These are phyloP conservation scores for Bipolaris gigantea DNA, from an alignment of 2,329 filamentous ascomycete species.

Conservation along the genomic window DNA sequence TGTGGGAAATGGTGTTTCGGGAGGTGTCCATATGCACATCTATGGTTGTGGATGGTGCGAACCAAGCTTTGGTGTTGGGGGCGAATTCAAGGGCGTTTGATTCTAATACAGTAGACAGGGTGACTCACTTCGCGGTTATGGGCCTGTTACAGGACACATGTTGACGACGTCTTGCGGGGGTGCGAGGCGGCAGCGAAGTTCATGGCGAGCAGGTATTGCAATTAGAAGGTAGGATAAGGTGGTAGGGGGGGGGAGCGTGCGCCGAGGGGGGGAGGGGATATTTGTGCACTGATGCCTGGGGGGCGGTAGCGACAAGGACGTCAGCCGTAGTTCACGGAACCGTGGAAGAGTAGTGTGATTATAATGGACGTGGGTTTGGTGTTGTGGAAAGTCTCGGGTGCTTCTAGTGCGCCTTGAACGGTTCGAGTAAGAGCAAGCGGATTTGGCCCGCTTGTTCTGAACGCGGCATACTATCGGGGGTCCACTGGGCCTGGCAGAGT, in stretches of 20 bases:
- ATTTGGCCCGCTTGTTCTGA: constrained; percentile 15
- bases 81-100: constrained; percentile 5
- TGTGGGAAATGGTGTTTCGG: background rate
- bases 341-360: constrained; percentile 10
- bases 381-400: constrained; percentile 19
- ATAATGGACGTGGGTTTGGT: constrained; percentile 12
- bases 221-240: background rate
- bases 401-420: constrained; percentile 10
- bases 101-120: background rate
- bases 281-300: constrained; percentile 14
- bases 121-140: constrained; percentile 32
- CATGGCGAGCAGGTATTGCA: constrained; percentile 17
- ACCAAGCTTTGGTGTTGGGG: constrained; percentile 2
- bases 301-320: constrained; percentile 24
- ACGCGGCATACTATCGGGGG: constrained; percentile 3
- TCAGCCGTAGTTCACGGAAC: constrained; percentile 11
- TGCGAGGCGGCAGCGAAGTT: constrained; percentile 32
- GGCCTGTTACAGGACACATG: constrained; percentile 32
- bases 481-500: constrained; percentile 1
- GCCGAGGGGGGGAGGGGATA: background rate
- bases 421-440: constrained; percentile 9
- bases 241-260: constrained; percentile 1
- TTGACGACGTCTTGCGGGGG: constrained; percentile 30
- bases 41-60: constrained; percentile 5
- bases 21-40: background rate